Evolutionary conservation across 2,329 filamentous ascomycete species (phyloP).

Genomic region (Diaporthe vaccinii): DNA sequence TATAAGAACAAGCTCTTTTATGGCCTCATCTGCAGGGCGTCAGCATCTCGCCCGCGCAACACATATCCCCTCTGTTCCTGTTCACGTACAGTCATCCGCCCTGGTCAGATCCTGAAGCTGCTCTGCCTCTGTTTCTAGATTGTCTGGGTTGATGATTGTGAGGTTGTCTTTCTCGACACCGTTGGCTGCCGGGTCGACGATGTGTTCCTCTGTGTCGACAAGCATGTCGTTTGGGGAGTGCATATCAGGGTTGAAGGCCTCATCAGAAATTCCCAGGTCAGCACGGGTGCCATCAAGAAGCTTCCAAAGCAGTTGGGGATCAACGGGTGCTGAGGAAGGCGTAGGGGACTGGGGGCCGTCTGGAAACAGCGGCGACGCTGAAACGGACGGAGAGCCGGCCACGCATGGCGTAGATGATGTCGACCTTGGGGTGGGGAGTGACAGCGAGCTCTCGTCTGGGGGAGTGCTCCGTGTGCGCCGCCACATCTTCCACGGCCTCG

Average conservation of each 20-base stretch:
- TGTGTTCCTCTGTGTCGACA: constrained; percentile 68
- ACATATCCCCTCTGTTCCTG: not conserved
- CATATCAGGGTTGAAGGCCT: constrained; percentile 66
- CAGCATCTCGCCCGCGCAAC: constrained; percentile 43
- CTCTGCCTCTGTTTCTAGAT: constrained; percentile 62
- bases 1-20: constrained; percentile 84
- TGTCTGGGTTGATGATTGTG: constrained; percentile 68
- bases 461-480: constrained; percentile 39
- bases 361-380: constrained; percentile 12
- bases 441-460: constrained; percentile 31
- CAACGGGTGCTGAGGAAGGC: constrained; percentile 11
- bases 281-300: constrained; percentile 39
- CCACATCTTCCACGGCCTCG: constrained; percentile 34
- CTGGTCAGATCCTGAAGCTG: constrained; percentile 62
- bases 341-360: constrained; percentile 30
- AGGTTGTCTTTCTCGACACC: constrained; percentile 65
- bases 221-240: constrained; percentile 70
- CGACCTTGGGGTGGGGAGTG: constrained; percentile 30
- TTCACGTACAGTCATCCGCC: constrained; percentile 66
- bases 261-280: constrained; percentile 47
- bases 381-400: constrained; percentile 40
- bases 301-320: constrained; percentile 35
- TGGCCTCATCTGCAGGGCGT: constrained; percentile 77
- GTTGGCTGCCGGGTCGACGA: constrained; percentile 59
- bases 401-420: constrained; percentile 51